These are phyloP conservation scores for Mikania micrantha DNA, from an alignment of 129 eudicot genomes.

Conservation along the genomic window DNA sequence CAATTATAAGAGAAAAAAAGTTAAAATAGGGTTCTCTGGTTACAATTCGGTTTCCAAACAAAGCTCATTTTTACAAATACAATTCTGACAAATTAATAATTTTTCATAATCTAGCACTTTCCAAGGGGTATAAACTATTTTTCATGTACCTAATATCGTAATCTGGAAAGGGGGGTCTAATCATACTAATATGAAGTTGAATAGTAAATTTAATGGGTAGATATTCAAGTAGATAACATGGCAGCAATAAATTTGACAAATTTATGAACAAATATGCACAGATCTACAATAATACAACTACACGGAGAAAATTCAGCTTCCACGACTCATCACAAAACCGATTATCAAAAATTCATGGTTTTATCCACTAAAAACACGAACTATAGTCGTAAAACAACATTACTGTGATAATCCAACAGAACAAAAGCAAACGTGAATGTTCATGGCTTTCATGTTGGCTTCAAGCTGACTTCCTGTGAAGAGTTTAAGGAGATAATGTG, in stretches of 20 bases:
- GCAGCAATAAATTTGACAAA: neutral
- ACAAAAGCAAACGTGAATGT: constrained; percentile 46
- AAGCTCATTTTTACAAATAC: neutral
- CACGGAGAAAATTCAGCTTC: neutral
- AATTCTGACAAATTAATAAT: too few species aligned
- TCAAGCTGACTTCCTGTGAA: constrained; percentile 77
- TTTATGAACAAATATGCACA: neutral
- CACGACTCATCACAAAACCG: constrained; percentile 2
- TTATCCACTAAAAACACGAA: neutral
- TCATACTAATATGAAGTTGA: too few species aligned
- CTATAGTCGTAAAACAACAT: neutral
- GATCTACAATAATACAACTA: constrained; percentile 12
- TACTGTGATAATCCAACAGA: neutral
- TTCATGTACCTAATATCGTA: neutral
- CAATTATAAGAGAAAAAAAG: too few species aligned
- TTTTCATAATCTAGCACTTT: neutral
- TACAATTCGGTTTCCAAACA: neutral
- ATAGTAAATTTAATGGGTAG: neutral
- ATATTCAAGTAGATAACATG: neutral
- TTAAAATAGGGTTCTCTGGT: neutral
- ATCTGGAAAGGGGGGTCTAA: neutral
- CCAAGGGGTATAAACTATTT: neutral
- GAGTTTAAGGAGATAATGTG: neutral
- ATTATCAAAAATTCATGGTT: neutral
- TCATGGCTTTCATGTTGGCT: constrained; percentile 74